These are phyloP conservation scores for Endotrypanum monterogeii DNA, from an alignment of 208 protist species.

Conservation along the genomic window DNA sequence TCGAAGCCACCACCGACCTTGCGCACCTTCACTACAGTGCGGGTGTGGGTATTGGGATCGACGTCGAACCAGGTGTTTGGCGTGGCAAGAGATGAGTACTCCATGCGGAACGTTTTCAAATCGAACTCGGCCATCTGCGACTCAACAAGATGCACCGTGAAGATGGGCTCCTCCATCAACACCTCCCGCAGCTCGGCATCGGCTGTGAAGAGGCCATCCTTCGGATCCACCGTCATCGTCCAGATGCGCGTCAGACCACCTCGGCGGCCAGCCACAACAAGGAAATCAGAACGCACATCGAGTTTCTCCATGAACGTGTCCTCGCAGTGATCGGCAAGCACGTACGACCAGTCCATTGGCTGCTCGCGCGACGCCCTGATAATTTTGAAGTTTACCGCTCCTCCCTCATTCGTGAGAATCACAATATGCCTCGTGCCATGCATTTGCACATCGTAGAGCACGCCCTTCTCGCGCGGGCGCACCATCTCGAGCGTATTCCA, in stretches of 20 bases:
- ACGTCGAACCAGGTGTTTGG: constrained; percentile 82
- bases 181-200: constrained; percentile 44
- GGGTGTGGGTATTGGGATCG: constrained; percentile 37
- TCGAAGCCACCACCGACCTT: constrained; percentile 80
- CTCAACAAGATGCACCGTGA: constrained; percentile 48
- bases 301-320: constrained; percentile 55
- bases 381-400: constrained; percentile 80
- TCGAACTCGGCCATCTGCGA: constrained; percentile 80
- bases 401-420: constrained; percentile 81
- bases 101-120: constrained; percentile 64
- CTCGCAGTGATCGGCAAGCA: constrained; percentile 61
- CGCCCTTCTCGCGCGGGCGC: constrained; percentile 72
- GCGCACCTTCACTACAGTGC: constrained; percentile 63
- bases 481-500: constrained; percentile 67
- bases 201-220: constrained; percentile 40
- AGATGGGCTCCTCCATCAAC: constrained; percentile 76
- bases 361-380: constrained; percentile 50
- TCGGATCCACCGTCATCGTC: constrained; percentile 51
- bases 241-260: constrained; percentile 80
- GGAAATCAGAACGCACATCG: constrained; percentile 55
- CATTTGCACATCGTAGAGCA: constrained; percentile 78
- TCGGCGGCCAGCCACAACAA: constrained; percentile 69
- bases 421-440: constrained; percentile 73
- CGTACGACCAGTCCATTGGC: constrained; percentile 43
- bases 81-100: constrained; percentile 82